Percentiles rank a stretch among this genome's conserved stretches.
Evolutionary conservation across 1,139 yeast species (phyloP).

Genomic region (Hansenula sp.): DNA sequence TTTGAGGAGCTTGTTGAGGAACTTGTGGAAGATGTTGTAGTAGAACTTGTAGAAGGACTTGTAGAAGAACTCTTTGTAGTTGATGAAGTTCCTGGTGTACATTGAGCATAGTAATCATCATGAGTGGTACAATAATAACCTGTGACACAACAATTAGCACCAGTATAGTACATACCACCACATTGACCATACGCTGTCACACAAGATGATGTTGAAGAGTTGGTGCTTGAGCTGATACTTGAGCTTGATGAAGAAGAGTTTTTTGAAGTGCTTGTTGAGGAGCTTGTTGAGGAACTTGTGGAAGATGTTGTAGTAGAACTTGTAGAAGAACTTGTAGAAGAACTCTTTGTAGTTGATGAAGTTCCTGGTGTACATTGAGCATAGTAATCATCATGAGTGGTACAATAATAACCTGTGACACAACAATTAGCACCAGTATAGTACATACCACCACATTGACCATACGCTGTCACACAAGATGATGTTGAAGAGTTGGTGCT

Average conservation of each 20-base stretch:
- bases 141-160: conserved; percentile 8
- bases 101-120: conserved; percentile 13
- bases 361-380: conserved; percentile 8
- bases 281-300: background rate
- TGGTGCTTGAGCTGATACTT: too few species aligned
- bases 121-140: conserved; percentile 9
- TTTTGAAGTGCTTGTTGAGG: too few species aligned
- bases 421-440: conserved; percentile 8
- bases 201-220: background rate
- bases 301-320: background rate
- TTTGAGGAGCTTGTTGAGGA: too few species aligned
- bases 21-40: conserved; percentile 1
- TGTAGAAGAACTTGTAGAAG: too few species aligned
- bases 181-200: conserved; percentile 7
- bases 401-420: conserved; percentile 10
- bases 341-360: background rate
- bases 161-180: conserved; percentile 11
- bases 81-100: conserved; percentile 1
- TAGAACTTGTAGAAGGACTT: background rate
- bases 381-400: conserved; percentile 8
- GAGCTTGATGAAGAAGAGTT: too few species aligned
- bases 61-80: too few species aligned
- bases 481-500: background rate
- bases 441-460: conserved; percentile 13
- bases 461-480: conserved; percentile 1